Base-by-base conservation (phyloP, 352 stramenopile genomes). In the Thraustochytrium sp. region DNA sequence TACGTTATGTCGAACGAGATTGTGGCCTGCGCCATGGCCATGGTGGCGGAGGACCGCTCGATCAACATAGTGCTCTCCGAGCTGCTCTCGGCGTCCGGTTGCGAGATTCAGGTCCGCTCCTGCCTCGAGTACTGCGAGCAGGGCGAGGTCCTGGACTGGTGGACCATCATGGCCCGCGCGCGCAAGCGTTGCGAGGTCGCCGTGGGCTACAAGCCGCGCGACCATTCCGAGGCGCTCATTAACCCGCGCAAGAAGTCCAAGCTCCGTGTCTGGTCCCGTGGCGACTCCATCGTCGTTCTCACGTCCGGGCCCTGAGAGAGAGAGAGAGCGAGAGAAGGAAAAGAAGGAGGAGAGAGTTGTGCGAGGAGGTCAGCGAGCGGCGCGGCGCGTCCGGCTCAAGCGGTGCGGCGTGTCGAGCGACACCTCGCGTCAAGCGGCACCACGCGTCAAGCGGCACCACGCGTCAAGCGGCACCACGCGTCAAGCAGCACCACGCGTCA, bases 1-100 rank as follows among this genome's bases (percentile, higher is more conserved):
- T 95, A 95, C 76, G 93, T 95, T 59, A 91, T 94, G 86, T 95
- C 91, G 21, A 96, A 95, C 62, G 90, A 95, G 63, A 87, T 95
- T 13, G 88, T 95, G n/a, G 92, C 88, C 36, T 91, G 89, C 13
- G 93, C 94, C 11, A 87, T 96, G 29, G 92, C 92, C 0, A 94
- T 95, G 90, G 93, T 96, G 37, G 90, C 91, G 0, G 92, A 96
- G 77, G 93, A 91, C 53, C 90, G 90, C 36, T 89, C 93, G 48
- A 92, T 96, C 4, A 91, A 93, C 21, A 87, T 90, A 42, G 91
- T 93, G 34, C 76, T 96, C 4, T 89, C 94, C 55, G 89, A 94
- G 62, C 77, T 94, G 21, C 84, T 96, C 3, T 89, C 91, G 0
- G 88, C 89, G 0, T 85, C 90, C 3, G 92, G 92, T 0, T 87